phyloP scores from a whole-genome alignment of 106 monocot species.

The Allium sativum region DNA sequence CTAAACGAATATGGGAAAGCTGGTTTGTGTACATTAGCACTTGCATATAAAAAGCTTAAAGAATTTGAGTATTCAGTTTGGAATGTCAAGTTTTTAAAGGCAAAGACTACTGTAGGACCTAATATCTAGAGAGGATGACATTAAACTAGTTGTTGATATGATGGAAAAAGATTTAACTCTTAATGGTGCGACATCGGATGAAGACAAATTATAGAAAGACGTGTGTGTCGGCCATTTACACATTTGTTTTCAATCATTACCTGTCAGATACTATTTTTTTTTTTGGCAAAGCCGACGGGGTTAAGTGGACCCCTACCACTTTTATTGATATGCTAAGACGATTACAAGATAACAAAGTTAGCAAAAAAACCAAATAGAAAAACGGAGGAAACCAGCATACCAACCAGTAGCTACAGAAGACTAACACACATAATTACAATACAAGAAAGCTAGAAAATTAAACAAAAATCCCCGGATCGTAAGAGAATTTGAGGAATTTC shows the following conservation, averaged over 20 bases:
- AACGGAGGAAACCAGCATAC: too few relatives aligned
- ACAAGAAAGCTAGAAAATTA: too few relatives aligned
- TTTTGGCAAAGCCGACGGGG: too few relatives aligned
- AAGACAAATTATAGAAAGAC: conserved; percentile 94
- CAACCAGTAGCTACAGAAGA: too few relatives aligned
- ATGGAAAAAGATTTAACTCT: conserved; percentile 76
- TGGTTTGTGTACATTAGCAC: conserved; percentile 70
- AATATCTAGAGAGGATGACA: conserved; percentile 59
- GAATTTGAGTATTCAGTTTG: conserved; percentile 72
- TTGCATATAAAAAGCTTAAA: conserved; percentile 65
- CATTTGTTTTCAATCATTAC: background rate
- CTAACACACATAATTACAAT: too few relatives aligned
- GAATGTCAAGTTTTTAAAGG: conserved; percentile 73
- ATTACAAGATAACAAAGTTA: too few relatives aligned
- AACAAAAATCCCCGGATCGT: too few relatives aligned
- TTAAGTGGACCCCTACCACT: too few relatives aligned
- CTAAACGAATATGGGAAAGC: conserved; percentile 87
- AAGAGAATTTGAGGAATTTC: too few relatives aligned
- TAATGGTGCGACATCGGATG: conserved; percentile 84
- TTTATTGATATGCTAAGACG: too few relatives aligned
- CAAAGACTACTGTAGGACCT: conserved; percentile 72
- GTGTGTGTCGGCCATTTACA: conserved; percentile 13
- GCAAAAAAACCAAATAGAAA: too few relatives aligned
- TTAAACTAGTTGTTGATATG: conserved; percentile 60
- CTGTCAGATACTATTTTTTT: conserved; percentile 12